Percentiles rank a stretch among this genome's conserved stretches.
phyloP scores from a whole-genome alignment of 2,329 filamentous ascomycete genomes.

The Trichophyton verrucosum region DNA sequence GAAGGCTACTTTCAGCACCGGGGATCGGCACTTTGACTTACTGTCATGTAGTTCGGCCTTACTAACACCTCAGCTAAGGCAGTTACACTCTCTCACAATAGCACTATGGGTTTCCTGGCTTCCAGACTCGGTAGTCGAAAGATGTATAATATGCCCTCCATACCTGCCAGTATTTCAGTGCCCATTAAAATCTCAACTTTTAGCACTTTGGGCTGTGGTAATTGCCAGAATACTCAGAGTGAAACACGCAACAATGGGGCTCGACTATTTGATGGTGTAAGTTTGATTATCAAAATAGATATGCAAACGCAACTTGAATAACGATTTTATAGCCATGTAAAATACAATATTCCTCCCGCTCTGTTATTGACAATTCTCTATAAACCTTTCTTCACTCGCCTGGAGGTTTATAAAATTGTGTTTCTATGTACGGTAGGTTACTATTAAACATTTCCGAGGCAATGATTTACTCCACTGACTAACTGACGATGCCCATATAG shows the following conservation, averaged over 20 bases:
- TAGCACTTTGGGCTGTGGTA: no score
- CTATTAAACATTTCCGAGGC: neutral
- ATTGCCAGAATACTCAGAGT: neutral
- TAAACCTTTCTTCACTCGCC: neutral
- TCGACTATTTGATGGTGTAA: neutral
- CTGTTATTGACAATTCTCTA: neutral
- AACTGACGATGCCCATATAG: neutral
- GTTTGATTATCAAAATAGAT: neutral
- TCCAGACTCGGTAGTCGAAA: no score
- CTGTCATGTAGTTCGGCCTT: no score
- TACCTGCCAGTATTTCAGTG: no score
- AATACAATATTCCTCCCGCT: neutral
- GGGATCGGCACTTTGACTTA: no score
- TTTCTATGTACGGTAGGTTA: neutral
- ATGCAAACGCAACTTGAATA: neutral
- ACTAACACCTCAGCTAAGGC: no score
- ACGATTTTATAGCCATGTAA: neutral
- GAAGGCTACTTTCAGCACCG: no score
- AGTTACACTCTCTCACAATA: no score
- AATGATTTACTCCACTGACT: neutral
- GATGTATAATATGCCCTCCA: no score
- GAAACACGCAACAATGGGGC: neutral
- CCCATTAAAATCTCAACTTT: no score
- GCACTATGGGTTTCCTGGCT: no score
- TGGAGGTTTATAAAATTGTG: neutral